Base-by-base conservation (phyloP, 2,329 filamentous ascomycete species). In the Zarea fungicola region DNA sequence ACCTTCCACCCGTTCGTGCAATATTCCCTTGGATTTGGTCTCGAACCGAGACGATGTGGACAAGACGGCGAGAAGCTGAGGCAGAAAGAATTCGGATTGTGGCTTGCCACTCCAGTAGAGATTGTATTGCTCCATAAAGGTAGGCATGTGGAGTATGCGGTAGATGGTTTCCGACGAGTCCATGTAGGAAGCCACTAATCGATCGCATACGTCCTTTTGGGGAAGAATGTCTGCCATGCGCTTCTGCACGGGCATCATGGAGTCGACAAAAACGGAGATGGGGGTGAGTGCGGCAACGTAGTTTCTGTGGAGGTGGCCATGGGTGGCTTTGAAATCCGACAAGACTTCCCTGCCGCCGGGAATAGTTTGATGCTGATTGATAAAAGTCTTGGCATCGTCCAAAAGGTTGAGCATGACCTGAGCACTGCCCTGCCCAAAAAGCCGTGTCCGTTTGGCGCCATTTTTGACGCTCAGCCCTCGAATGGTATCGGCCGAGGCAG, bases 221-320 rank as follows among this genome's bases (percentile, higher is more conserved):
- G 77, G 77, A 16, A 80, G 56, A 13, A 80, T 77, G 50, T 80
- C 76, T 25, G 68, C 70, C 77, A 81, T 81, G 40, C 77, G 74
- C 59, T 78, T 78, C 49, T 73, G 72, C 3, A 80, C 69, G 0
- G 77, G 76, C 58, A 77, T 75, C 65, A 79, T 75, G n/a, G 76
- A 80, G 55, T 80, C 75, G 23, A 79, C 76, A 55, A 74, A 80
- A 26, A 80, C 76, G 3, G 74, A 68, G 37, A 80, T 78, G 1
- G 77, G 76, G 5, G 71, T 62, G 34, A 77, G 61, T 0, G 68
- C 69, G 54, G 72, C 71, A 46, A 65, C 65, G 55, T 74, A 70
- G 25, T 76, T 71, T 42, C 73, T 69, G 53, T 74, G 72, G 8
- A 80, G 62, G 13, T 67, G 61, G 52, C 65, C 71, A 56, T 79